Base-by-base conservation (phyloP, 371 early-diverging fungal species). In the Ordospora pajunii region DNA sequence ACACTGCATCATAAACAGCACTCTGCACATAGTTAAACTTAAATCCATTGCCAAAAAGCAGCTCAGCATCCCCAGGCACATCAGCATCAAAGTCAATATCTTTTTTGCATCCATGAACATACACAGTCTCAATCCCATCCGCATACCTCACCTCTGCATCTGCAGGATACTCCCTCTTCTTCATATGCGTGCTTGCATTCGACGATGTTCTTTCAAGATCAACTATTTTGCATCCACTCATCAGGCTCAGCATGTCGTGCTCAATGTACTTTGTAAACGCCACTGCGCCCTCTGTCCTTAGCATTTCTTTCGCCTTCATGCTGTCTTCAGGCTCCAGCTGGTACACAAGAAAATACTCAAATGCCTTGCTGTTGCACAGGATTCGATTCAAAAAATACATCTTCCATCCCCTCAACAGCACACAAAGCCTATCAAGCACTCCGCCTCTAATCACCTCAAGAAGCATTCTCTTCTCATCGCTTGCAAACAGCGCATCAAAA, bases 11-110 rank as follows among this genome's bases (percentile, higher is more conserved):
- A n/a, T 62, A 44, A 10, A 71, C 72, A 32, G 53, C 22, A 44
- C 46, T 52, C 40, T 77, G 77, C n/a, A 77, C 42, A 5, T 27
- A 52, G 48, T 77, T 77, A 19, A 76, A 63, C 27, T 58, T 6
- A 53, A 40, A 40, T 12, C n/a, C 19, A 0, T 22, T 12, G 32
- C 19, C 49, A 40, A 69, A 42, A 53, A 69, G 44, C 14, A 23
- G 40, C 11, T 19, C 42, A 51, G 53, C 51, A 69, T 69, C 52
- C 10, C 42, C 70, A 9, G 52, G 52, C 4, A 42, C 11, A 1
- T 27, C 2, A 12, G n/a, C 21, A 25, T 49, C 58, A 37, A 58
- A 58, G 0, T 58, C 58, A 37, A 58, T 32, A 12, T 10, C 25
- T 17, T 37, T 40, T 5, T 19, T 32, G 7, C n/a, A 0, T 19